A percentile compares a stretch with the other conserved stretches of the same genome.
These are phyloP conservation scores for Neofusicoccum laricinum DNA, from an alignment of 2,329 filamentous ascomycete genomes.

Conservation along the genomic window DNA sequence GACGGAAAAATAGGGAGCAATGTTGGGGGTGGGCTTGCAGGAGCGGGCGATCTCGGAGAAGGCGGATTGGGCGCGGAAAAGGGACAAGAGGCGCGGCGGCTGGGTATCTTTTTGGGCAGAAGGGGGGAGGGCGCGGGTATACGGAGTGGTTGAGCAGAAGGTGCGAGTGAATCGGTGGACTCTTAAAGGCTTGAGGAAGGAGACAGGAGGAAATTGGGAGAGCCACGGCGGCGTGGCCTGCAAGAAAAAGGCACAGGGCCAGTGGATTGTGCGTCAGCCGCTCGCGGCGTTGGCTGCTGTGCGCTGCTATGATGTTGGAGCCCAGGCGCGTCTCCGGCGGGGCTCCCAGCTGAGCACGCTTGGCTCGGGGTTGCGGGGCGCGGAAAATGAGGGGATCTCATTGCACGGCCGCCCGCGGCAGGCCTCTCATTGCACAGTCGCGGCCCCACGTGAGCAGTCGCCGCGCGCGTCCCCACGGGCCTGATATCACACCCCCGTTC, in stretches of 20 bases:
- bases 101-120: not conserved
- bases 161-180: not conserved
- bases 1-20: slow-evolving; percentile 11
- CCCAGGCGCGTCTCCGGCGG: slow-evolving; percentile 10
- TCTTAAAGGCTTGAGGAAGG: not conserved
- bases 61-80: not conserved
- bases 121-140: not conserved
- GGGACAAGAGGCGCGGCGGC: not conserved
- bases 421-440: too few species aligned
- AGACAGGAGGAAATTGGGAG: slow-evolving; percentile 13
- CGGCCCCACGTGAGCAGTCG: not conserved
- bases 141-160: not conserved
- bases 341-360: slow-evolving; percentile 7
- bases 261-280: slow-evolving; percentile 10
- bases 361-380: slow-evolving; percentile 11
- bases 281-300: not conserved
- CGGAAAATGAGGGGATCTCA: slow-evolving; percentile 13
- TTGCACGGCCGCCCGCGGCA: not conserved
- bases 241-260: slow-evolving; percentile 12
- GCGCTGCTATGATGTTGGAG: slow-evolving; percentile 11
- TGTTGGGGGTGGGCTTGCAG: slow-evolving; percentile 6
- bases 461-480: not conserved
- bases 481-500: slow-evolving; percentile 1
- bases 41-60: slow-evolving; percentile 1
- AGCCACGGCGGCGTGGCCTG: not conserved